Base-by-base conservation (phyloP, 352 stramenopile genomes). In the Pythium coloratum region DNA sequence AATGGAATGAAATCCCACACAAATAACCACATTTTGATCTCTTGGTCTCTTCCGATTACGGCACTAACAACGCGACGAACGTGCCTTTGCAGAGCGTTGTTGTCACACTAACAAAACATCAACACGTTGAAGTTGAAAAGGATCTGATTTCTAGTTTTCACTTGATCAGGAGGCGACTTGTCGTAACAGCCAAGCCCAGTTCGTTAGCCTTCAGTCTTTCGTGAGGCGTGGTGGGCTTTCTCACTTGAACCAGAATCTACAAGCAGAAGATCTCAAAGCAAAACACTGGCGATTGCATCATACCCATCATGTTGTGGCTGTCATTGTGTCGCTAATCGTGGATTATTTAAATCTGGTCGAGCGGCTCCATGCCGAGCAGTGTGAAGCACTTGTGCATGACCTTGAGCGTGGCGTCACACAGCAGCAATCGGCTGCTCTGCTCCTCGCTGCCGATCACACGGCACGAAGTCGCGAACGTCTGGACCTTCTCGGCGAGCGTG, bases 401-500 rank as follows among this genome's bases (percentile, higher is more conserved):
- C 71, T 97, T 92, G 24, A 96, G 81, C 42, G 98, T 98, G 32
- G 96, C 95, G 34, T 97, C 83, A 74, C 97, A 99, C 46, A 99
- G 81, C 64, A 99, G 77, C 65, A 99, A 73, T 49, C 98, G 95
- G 75, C 88, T 98, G 70, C 93, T 94, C 86, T 98, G 96, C 84
- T 98, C 93, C 9, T 90, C 81, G 66, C 84, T 96, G 44, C 92
- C 95, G 49, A 99, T 84, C 62, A 99, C 96, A 60, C 96, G 92
- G 80, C 98, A 99, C 58, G 98, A 83, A n/a, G 96, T 99, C 40
- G 98, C 96, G 81, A 99, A 99, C 36, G 97, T 96, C 60, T 98
- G 98, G 54, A 98, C 95, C 66, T 98, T 98, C 69, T 96, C 97
- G 34, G 96, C 88, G 26, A 99, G 69, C 54, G 94, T 97, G 86